These are phyloP conservation scores for Pinguiococcus pyrenoidosus DNA, from an alignment of 108 stramenopile genomes.

Conservation along the genomic window DNA sequence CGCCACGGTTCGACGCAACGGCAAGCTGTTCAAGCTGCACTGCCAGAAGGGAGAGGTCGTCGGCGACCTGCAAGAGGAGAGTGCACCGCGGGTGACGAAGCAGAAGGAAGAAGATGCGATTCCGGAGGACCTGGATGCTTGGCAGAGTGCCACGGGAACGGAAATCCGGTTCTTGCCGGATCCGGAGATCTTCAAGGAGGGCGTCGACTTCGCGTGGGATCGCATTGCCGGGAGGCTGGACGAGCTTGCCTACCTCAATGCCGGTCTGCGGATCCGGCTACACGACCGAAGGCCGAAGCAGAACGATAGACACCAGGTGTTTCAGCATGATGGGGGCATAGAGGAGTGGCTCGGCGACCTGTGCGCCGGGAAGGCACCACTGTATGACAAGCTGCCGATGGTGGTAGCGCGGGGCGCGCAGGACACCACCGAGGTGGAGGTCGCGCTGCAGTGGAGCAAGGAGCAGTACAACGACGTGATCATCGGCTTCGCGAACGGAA, in stretches of 20 bases:
- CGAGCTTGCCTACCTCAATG: conserved; percentile 52
- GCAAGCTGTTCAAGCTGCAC: conserved; percentile 36
- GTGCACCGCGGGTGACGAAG: too few species aligned
- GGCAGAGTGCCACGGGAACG: too few species aligned
- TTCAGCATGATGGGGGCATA: not conserved
- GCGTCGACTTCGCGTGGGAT: conserved; percentile 61
- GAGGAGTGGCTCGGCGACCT: conserved; percentile 63
- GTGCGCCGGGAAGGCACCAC: not conserved
- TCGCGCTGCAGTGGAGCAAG: conserved; percentile 48
- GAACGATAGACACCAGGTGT: not conserved
- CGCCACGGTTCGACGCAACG: conserved; percentile 48
- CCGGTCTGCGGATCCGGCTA: conserved; percentile 63
- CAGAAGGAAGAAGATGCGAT: too few species aligned
- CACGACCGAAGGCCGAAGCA: conserved; percentile 47
- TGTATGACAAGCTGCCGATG: not conserved
- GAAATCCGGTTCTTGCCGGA: conserved; percentile 67
- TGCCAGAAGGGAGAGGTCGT: too few species aligned
- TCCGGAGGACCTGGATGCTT: too few species aligned
- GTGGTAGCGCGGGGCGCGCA: too few species aligned
- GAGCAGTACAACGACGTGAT: conserved; percentile 65
- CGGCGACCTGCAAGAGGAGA: too few species aligned
- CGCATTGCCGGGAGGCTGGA: conserved; percentile 55
- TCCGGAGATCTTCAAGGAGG: conserved; percentile 70
- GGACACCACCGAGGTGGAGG: too few species aligned
- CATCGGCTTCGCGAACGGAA: conserved; percentile 67